Conservation (phyloP, 805 yeast genomes). For the Wickerhamiella alocasiicola region DNA sequence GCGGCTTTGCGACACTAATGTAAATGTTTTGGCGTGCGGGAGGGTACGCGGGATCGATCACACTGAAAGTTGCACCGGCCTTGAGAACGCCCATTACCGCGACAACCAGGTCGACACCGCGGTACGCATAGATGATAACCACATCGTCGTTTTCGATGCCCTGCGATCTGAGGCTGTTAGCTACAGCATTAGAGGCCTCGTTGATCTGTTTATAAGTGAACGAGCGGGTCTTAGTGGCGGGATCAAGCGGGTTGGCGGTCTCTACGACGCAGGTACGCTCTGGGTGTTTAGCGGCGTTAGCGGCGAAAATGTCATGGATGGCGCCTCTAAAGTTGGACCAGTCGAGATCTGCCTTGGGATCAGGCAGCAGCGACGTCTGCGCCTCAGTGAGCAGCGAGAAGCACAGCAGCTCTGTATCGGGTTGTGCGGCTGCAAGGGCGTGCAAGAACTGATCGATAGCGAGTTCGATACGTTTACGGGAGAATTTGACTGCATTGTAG, state of each 20-base stretch:
- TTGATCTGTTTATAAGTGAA: conserved; percentile 82
- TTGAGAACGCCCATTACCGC: conserved; percentile 96
- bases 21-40: conserved; percentile 95
- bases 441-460: conserved; percentile 57
- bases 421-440: conserved; percentile 13
- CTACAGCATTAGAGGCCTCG: conserved; percentile 85
- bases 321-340: conserved; percentile 91
- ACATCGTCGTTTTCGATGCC: conserved; percentile 88
- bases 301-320: conserved; percentile 88
- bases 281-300: conserved; percentile 74
- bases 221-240: conserved; percentile 41
- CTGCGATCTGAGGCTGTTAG: conserved; percentile 66
- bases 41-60: conserved; percentile 97
- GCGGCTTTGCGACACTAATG: conserved; percentile 85
- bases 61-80: conserved; percentile 98
- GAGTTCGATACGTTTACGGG: conserved; percentile 51
- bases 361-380: conserved; percentile 57
- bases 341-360: conserved; percentile 75
- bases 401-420: conserved; percentile 37
- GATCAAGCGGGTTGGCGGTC: conserved; percentile 51
- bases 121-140: conserved; percentile 93
- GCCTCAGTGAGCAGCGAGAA: conserved; percentile 57
- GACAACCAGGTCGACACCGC: conserved; percentile 94
- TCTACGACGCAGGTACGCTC: conserved; percentile 86
- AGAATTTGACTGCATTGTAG: conserved; percentile 69